Conservation (phyloP, 2,329 filamentous ascomycete species). For the Cladosporium sp. region DNA sequence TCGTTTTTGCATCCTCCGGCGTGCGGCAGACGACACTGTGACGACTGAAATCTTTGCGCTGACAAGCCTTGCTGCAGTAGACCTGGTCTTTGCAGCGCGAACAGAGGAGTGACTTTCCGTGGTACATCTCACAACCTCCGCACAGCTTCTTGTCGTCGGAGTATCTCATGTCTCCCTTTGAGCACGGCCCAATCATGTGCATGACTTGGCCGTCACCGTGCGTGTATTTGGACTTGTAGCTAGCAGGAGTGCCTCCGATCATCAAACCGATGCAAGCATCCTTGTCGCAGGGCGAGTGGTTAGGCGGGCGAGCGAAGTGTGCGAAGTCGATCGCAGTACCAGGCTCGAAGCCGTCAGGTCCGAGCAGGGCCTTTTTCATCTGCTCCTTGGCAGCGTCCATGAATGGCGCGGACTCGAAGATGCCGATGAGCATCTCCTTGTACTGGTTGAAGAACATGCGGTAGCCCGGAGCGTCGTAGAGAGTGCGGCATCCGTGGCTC, state of each 20-base stretch:
- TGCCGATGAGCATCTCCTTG: constrained; percentile 12
- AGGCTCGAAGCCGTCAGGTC: background rate
- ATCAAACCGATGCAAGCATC: background rate
- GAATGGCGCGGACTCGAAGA: background rate
- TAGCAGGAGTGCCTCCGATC: background rate
- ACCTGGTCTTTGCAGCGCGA: background rate
- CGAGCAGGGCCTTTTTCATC: background rate
- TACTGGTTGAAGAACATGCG: background rate
- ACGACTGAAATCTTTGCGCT: background rate
- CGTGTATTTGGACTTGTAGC: background rate
- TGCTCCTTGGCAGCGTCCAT: constrained; percentile 11
- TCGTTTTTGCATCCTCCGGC: background rate
- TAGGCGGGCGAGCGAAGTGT: background rate
- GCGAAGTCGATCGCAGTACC: constrained; percentile 7
- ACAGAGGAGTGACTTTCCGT: background rate
- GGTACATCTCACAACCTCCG: background rate
- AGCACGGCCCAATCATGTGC: background rate
- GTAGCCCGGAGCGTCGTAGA: background rate
- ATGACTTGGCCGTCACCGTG: background rate
- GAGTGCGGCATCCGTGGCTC: constrained; percentile 3
- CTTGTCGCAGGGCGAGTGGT: background rate
- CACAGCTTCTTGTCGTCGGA: background rate
- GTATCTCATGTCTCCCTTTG: background rate
- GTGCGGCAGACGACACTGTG: constrained; percentile 1
- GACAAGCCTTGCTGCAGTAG: constrained; percentile 7